Evolutionary conservation across 495 filamentous ascomycete genomes (phyloP).

Genomic region (Filosporella fistucella): DNA sequence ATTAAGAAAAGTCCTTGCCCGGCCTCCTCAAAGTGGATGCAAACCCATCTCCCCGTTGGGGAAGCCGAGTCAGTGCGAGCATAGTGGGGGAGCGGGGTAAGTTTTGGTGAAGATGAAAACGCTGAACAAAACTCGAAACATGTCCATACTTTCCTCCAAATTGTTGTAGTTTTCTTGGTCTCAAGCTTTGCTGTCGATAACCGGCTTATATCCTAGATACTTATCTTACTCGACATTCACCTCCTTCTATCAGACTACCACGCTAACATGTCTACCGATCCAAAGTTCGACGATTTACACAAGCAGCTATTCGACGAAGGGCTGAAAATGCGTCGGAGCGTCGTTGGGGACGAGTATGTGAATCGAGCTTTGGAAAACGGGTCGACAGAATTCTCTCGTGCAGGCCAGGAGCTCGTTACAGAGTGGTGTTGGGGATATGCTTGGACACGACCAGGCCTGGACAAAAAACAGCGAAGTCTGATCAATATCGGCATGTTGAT

Average conservation of each 20-base stretch:
- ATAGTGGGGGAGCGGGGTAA: too few species aligned
- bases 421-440: constrained; percentile 49
- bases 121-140: too few species aligned
- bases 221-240: too few species aligned
- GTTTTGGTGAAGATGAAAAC: too few species aligned
- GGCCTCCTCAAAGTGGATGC: too few species aligned
- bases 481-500: constrained; percentile 45
- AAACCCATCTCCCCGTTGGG: too few species aligned
- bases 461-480: constrained; percentile 46
- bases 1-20: too few species aligned
- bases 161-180: too few species aligned
- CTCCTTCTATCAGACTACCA: not conserved
- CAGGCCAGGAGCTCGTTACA: constrained; percentile 48
- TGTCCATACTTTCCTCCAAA: too few species aligned
- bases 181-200: too few species aligned
- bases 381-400: constrained; percentile 42
- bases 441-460: constrained; percentile 50
- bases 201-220: too few species aligned
- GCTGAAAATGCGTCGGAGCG: constrained; percentile 43
- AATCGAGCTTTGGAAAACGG: constrained; percentile 36
- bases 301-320: constrained; percentile 49
- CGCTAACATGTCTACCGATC: constrained; percentile 26
- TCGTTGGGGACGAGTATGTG: constrained; percentile 49
- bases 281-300: constrained; percentile 33
- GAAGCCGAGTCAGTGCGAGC: too few species aligned